Percentiles rank a stretch among this genome's conserved stretches.
These are phyloP conservation scores for Ophiobolus disseminans DNA, from an alignment of 2,329 filamentous ascomycete species.

Conservation along the genomic window DNA sequence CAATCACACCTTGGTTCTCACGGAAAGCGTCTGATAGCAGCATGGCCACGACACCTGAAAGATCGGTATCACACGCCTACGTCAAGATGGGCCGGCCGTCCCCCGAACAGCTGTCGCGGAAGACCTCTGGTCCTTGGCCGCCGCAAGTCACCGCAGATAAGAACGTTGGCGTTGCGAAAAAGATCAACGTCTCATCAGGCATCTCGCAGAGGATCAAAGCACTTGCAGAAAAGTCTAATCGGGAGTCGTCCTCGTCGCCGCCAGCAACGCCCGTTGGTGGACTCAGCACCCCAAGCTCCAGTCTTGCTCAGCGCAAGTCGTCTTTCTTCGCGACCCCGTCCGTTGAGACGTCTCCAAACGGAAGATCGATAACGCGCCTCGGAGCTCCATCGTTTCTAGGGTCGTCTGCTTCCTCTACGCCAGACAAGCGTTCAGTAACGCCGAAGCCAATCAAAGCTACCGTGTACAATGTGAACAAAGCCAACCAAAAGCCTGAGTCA, in stretches of 20 bases:
- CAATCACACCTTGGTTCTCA: conserved; percentile 71
- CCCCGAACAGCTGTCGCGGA: conserved; percentile 37
- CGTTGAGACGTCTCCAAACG: conserved; percentile 35
- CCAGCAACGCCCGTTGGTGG: conserved; percentile 29
- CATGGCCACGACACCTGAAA: conserved; percentile 31
- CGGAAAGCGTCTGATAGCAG: conserved; percentile 37
- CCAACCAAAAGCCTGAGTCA: conserved; percentile 66
- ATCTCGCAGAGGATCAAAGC: conserved; percentile 96
- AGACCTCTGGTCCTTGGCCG: conserved; percentile 43
- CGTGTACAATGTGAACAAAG: conserved; percentile 52
- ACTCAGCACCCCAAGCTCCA: conserved; percentile 36
- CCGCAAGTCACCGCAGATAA: conserved; percentile 34
- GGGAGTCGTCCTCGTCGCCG: conserved; percentile 46
- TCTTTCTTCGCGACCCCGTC: conserved; percentile 48
- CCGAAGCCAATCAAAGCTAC: conserved; percentile 34
- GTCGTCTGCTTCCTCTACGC: conserved; percentile 34
- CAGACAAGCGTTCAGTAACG: conserved; percentile 33
- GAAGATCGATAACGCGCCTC: conserved; percentile 34
- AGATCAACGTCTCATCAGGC: conserved; percentile 83
- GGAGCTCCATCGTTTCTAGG: conserved; percentile 39
- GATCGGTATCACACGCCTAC: conserved; percentile 49
- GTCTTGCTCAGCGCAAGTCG: conserved; percentile 47
- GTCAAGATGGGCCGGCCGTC: conserved; percentile 29
- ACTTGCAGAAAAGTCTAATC: conserved; percentile 76
- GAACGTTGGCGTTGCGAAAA: conserved; percentile 64